Conservation (phyloP, 352 stramenopile genomes). For the Elongisporangium undulatum region DNA sequence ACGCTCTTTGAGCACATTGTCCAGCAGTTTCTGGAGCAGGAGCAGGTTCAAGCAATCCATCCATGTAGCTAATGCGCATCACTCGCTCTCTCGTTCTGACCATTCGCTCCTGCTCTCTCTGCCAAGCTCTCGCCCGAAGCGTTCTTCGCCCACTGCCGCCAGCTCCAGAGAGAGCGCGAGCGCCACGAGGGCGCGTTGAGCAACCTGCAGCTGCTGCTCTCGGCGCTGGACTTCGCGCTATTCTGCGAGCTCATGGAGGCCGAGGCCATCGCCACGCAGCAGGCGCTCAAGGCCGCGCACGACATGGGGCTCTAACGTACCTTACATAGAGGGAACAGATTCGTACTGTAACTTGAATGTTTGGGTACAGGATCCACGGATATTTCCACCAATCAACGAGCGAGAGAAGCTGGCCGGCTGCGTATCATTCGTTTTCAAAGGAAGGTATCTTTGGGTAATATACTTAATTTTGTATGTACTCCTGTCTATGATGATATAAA, state of each 20-base stretch:
- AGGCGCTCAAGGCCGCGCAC: conserved; percentile 38
- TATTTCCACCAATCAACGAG: neutral
- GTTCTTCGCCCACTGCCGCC: conserved; percentile 47
- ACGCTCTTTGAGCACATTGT: conserved; percentile 40
- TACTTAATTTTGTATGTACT: neutral
- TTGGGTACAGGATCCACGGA: neutral
- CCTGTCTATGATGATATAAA: neutral
- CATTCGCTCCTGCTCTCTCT: neutral
- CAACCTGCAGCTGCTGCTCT: conserved; percentile 45
- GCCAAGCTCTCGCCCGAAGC: conserved; percentile 34
- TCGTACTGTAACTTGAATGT: neutral
- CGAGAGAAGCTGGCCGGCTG: neutral
- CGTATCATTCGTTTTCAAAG: neutral
- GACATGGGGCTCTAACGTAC: conserved; percentile 47
- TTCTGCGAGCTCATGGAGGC: conserved; percentile 54
- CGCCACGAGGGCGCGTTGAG: conserved; percentile 26
- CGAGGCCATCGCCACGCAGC: conserved; percentile 42
- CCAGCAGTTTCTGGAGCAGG: conserved; percentile 30
- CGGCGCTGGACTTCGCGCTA: conserved; percentile 43
- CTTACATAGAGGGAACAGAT: neutral
- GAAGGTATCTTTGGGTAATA: neutral
- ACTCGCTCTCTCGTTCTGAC: conserved; percentile 1
- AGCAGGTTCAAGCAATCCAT: conserved; percentile 22
- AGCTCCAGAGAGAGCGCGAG: conserved; percentile 21
- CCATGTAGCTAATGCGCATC: neutral